Conservation (phyloP, 305 asterid genomes). For the Fraxinus nigra region DNA sequence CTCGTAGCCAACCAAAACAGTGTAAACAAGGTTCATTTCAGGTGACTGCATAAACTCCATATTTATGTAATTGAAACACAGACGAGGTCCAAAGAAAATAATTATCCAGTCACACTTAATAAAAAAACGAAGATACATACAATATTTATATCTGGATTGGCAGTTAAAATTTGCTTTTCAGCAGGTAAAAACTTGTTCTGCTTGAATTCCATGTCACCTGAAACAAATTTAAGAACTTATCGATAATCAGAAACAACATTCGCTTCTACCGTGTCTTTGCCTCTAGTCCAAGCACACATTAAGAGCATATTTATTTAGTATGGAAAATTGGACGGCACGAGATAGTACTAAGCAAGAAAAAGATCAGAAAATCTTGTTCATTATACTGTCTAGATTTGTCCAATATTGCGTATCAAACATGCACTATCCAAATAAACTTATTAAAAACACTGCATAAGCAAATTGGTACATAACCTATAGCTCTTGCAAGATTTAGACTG, state of each 20-base stretch:
- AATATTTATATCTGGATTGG: conserved; percentile 80
- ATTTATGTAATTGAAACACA: neutral
- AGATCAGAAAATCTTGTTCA: neutral
- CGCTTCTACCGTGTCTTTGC: neutral
- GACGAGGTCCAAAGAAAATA: neutral
- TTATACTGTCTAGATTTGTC: neutral
- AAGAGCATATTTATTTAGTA: neutral
- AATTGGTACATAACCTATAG: conserved; percentile 57
- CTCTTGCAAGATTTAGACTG: conserved; percentile 89
- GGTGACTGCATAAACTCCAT: neutral
- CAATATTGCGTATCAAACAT: neutral
- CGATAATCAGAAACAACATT: neutral
- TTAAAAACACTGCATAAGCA: neutral
- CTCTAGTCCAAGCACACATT: neutral
- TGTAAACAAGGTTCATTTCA: neutral
- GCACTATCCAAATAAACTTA: neutral
- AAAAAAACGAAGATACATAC: conserved; percentile 39
- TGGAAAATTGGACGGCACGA: neutral
- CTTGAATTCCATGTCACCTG: conserved; percentile 99
- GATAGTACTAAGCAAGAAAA: neutral
- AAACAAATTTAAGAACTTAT: conserved; percentile 22
- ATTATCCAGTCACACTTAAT: neutral
- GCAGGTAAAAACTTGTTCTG: conserved; percentile 89
- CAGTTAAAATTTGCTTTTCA: conserved; percentile 86
- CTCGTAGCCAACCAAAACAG: neutral